These are phyloP conservation scores for Xerocomus potaroensis DNA, from an alignment of 768 basidiomycete species.

Conservation along the genomic window DNA sequence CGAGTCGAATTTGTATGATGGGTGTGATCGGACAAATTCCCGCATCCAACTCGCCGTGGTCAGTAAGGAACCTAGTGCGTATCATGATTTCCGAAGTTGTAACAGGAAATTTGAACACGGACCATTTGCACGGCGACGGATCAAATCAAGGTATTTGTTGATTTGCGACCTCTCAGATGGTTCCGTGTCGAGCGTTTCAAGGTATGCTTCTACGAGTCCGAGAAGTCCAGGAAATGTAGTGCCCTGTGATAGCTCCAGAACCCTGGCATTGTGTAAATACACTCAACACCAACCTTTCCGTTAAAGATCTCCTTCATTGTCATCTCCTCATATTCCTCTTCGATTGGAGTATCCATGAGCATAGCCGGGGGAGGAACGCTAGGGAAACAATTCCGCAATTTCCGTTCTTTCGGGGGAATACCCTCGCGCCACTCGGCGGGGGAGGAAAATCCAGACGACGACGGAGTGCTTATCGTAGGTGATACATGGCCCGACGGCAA, in stretches of 20 bases:
- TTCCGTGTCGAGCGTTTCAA: constrained; percentile 81
- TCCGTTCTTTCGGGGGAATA: constrained; percentile 53
- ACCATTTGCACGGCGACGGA: constrained; percentile 81
- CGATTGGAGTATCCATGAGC: constrained; percentile 50
- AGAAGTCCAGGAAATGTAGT: constrained; percentile 74
- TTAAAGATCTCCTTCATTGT: constrained; percentile 89
- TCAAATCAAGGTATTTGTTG: constrained; percentile 71
- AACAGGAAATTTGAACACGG: constrained; percentile 17
- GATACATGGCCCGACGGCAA: constrained; percentile 50
- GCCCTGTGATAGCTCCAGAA: constrained; percentile 39
- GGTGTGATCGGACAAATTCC: constrained; percentile 85
- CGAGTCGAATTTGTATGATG: constrained; percentile 91
- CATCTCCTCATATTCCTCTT: constrained; percentile 91
- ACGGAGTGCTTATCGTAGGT: constrained; percentile 39
- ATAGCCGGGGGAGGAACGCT: constrained; percentile 44
- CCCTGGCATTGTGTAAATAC: neutral
- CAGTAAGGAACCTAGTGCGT: constrained; percentile 58
- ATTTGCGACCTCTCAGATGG: constrained; percentile 56
- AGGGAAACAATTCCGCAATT: constrained; percentile 69
- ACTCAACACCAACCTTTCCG: constrained; percentile 61
- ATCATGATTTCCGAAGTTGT: constrained; percentile 1
- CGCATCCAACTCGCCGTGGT: constrained; percentile 95
- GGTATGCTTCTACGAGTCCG: constrained; percentile 75
- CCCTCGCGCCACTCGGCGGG: constrained; percentile 33
- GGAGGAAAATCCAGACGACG: constrained; percentile 38